These are phyloP conservation scores for Penium margaritaceum DNA, from an alignment of 139 green algal species.

Conservation along the genomic window DNA sequence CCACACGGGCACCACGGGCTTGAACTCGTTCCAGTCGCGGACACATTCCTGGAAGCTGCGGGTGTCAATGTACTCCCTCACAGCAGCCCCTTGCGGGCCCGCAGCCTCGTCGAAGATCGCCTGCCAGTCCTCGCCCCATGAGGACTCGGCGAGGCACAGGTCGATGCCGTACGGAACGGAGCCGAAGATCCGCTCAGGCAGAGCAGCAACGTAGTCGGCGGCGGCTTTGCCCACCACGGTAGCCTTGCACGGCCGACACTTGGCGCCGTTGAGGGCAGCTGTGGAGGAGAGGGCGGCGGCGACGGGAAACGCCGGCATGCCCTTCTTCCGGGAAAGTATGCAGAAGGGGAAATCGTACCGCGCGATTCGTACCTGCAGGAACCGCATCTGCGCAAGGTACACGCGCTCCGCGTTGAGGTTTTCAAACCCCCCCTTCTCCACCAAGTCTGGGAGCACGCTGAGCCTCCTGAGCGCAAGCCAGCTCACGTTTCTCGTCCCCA, in stretches of 20 bases:
- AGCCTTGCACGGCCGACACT: conserved; percentile 35
- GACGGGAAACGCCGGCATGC: conserved; percentile 8
- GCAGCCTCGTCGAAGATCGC: conserved; percentile 22
- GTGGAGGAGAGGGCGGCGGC: not conserved
- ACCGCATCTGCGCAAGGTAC: conserved; percentile 13
- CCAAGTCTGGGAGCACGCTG: conserved; percentile 24
- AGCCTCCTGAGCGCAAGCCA: conserved; percentile 8
- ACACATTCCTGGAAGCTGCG: conserved; percentile 20
- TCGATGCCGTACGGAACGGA: conserved; percentile 19
- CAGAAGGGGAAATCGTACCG: conserved; percentile 31
- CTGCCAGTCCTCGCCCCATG: conserved; percentile 35
- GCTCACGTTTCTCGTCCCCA: conserved; percentile 15
- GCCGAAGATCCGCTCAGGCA: conserved; percentile 16
- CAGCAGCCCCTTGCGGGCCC: not conserved
- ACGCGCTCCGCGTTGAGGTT: conserved; percentile 27
- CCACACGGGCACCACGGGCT: not conserved
- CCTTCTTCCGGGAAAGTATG: conserved; percentile 30
- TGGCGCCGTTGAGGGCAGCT: conserved; percentile 35
- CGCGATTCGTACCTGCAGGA: not conserved
- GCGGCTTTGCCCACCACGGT: conserved; percentile 5
- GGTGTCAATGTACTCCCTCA: conserved; percentile 4
- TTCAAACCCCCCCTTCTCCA: not conserved
- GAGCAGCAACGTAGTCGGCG: conserved; percentile 9
- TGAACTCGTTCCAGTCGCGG: conserved; percentile 4
- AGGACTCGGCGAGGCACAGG: conserved; percentile 15